Evolutionary conservation across 2,329 filamentous ascomycete species (phyloP).

Genomic region (Coniochaeta prunicola): DNA sequence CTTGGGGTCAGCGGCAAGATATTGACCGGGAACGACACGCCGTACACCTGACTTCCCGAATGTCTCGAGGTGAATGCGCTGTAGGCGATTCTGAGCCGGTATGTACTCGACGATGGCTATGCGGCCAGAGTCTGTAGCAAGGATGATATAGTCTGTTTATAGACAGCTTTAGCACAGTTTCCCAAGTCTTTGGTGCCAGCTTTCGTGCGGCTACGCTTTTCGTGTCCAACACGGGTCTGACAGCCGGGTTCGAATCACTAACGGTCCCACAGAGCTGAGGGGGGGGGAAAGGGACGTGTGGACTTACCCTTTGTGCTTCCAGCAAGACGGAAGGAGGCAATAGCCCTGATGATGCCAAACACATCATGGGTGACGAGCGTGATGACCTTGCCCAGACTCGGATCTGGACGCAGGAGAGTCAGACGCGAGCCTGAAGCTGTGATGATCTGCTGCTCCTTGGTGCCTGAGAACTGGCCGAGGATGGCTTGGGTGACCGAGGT

Average conservation of each 20-base stretch:
- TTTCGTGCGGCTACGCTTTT: background rate
- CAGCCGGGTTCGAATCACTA: conserved; percentile 62
- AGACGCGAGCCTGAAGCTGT: conserved; percentile 87
- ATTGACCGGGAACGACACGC: conserved; percentile 90
- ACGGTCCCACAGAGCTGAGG: conserved; percentile 43
- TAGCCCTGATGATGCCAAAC: conserved; percentile 87
- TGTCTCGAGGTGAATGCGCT: conserved; percentile 87
- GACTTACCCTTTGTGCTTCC: conserved; percentile 92
- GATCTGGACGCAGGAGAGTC: conserved; percentile 79
- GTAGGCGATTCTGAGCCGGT: conserved; percentile 78
- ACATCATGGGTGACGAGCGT: conserved; percentile 87
- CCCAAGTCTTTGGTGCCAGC: background rate
- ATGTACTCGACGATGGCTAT: conserved; percentile 92
- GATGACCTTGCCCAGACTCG: conserved; percentile 75
- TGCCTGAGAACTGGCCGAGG: conserved; percentile 90
- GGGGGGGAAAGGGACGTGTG: conserved; percentile 24
- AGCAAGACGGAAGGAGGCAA: conserved; percentile 84
- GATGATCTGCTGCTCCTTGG: conserved; percentile 95
- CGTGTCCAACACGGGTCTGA: conserved; percentile 26
- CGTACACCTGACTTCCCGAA: conserved; percentile 96
- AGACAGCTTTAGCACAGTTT: conserved; percentile 16
- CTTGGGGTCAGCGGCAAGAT: conserved; percentile 91
- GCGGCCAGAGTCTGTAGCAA: conserved; percentile 91
- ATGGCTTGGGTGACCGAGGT: conserved; percentile 86
- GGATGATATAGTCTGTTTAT: conserved; percentile 80